Evolutionary conservation across 164 flowering plant genomes (phyloP).

Genomic region (Magnolia sinica): DNA sequence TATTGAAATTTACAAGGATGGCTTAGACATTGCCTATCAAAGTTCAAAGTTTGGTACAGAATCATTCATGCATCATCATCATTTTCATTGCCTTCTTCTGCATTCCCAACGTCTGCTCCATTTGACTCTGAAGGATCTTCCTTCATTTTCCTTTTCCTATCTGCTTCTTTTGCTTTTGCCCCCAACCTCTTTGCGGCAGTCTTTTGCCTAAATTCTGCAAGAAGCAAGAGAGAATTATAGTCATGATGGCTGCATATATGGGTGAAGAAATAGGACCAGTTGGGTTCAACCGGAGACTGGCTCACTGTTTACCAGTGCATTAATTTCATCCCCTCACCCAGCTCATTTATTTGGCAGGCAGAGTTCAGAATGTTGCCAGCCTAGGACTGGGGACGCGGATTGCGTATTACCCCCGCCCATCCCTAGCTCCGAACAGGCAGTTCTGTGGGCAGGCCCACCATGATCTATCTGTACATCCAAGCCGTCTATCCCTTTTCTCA

Average conservation of each 20-base stretch:
- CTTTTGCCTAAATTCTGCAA: constrained; percentile 45
- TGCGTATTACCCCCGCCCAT: no score
- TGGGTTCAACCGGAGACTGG: neutral
- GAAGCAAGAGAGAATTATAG: neutral
- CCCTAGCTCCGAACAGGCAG: no score
- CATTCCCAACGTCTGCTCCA: constrained; percentile 11
- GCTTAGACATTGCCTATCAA: neutral
- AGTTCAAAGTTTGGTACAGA: neutral
- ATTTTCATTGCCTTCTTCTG: neutral
- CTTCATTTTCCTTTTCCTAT: constrained; percentile 43
- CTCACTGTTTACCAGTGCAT: no score
- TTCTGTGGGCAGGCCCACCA: no score
- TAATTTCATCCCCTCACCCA: no score
- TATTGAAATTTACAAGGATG: neutral
- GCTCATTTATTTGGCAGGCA: no score
- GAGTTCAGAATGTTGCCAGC: no score
- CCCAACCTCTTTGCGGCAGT: constrained; percentile 51
- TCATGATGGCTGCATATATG: neutral
- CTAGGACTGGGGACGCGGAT: no score
- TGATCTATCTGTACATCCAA: no score
- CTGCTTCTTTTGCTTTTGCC: constrained; percentile 35
- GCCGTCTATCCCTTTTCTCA: no score
- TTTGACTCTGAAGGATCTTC: constrained; percentile 21
- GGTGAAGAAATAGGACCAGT: neutral
- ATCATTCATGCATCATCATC: neutral